Conservation (phyloP, 73 alveolate genomes). For the Strombidium stylifer region DNA sequence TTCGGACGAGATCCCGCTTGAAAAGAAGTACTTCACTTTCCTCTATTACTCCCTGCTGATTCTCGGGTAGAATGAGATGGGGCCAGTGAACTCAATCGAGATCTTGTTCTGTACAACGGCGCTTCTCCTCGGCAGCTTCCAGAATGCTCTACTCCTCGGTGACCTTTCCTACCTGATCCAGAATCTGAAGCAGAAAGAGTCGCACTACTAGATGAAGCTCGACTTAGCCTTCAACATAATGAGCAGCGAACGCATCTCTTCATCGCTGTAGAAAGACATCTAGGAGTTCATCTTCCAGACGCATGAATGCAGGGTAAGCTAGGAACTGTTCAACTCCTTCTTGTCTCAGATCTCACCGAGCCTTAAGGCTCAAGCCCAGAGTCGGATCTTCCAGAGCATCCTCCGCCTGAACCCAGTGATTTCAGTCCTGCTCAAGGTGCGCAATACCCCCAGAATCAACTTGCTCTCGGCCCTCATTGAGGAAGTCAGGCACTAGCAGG, state of each 20-base stretch:
- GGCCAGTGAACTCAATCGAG: conserved; percentile 37
- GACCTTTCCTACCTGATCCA: conserved; percentile 47
- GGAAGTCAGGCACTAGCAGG: too few relatives aligned
- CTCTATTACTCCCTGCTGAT: conserved; percentile 47
- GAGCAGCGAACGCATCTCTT: conserved; percentile 36
- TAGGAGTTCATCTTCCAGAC: conserved; percentile 25
- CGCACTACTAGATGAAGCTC: conserved; percentile 29
- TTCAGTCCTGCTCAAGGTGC: background rate
- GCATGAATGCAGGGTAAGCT: conserved; percentile 25
- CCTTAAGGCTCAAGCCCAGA: conserved; percentile 28
- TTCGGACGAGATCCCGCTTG: background rate
- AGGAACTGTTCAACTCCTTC: conserved; percentile 30
- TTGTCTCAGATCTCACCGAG: conserved; percentile 47
- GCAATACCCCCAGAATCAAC: background rate
- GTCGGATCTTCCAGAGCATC: conserved; percentile 25
- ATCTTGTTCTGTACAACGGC: conserved; percentile 11
- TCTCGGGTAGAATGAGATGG: conserved; percentile 57
- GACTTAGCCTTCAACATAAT: conserved; percentile 51
- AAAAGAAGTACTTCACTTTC: conserved; percentile 19
- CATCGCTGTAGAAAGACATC: conserved; percentile 16
- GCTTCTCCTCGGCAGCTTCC: conserved; percentile 31
- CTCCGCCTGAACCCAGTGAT: background rate
- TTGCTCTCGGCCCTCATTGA: too few relatives aligned
- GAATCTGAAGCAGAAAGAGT: conserved; percentile 16
- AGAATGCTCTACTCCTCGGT: conserved; percentile 51